These are phyloP conservation scores for Lavandula angustifolia DNA, from an alignment of 257 asterid genomes.

Conservation along the genomic window DNA sequence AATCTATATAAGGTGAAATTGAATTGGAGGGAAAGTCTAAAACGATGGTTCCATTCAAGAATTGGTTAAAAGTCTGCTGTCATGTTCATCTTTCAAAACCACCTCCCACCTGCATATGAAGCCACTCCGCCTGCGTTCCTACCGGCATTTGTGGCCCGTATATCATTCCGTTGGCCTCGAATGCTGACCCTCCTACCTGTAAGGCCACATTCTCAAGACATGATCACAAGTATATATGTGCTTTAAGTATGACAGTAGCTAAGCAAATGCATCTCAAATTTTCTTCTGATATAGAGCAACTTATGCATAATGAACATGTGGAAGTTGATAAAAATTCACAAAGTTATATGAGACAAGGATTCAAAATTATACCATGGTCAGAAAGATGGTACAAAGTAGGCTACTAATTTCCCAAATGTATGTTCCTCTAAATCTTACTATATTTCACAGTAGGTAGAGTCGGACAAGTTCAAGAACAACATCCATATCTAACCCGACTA, in stretches of 20 bases:
- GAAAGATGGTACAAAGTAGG: constrained; percentile 13
- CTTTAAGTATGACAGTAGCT: no score
- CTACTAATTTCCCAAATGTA: neutral
- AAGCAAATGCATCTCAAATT: no score
- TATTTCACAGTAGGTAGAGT: neutral
- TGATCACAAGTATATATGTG: no score
- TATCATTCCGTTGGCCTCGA: constrained; percentile 61
- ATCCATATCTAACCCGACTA: neutral
- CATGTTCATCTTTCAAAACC: constrained; percentile 54
- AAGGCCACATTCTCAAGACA: constrained; percentile 18
- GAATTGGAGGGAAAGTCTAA: constrained; percentile 13
- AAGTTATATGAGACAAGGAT: no score
- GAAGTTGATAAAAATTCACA: constrained; percentile 6
- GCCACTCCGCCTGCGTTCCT: constrained; percentile 77
- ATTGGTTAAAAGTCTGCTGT: constrained; percentile 10
- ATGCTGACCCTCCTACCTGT: constrained; percentile 58
- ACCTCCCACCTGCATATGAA: constrained; percentile 77
- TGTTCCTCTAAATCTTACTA: neutral
- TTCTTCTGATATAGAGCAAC: no score
- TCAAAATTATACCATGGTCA: neutral
- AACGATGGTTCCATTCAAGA: neutral
- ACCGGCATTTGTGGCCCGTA: constrained; percentile 63
- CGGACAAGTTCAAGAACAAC: no score
- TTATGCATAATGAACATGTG: neutral
- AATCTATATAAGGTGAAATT: constrained; percentile 30